A percentile compares a stretch with the other conserved stretches of the same genome.
phyloP scores from a whole-genome alignment of 177 flowering plant species.

The Telopea speciosissima region DNA sequence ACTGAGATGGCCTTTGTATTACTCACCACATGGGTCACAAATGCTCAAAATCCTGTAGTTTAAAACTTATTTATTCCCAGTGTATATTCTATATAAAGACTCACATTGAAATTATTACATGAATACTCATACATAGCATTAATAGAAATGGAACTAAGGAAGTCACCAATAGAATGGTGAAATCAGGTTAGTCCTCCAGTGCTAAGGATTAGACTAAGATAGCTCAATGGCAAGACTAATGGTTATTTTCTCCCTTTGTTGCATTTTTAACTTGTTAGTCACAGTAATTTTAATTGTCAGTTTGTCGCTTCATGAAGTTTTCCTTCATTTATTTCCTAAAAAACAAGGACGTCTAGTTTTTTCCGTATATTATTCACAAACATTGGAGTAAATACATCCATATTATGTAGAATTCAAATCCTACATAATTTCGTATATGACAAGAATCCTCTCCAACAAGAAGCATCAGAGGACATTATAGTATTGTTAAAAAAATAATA shows the following conservation, averaged over 20 bases:
- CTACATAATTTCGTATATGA: too few species aligned
- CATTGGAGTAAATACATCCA: not conserved
- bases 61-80: not conserved
- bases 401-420: too few species aligned
- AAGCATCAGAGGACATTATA: too few species aligned
- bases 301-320: not conserved
- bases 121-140: not conserved
- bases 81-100: too few species aligned
- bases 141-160: not conserved
- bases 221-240: not conserved
- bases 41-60: not conserved
- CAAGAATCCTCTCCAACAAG: too few species aligned
- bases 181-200: not conserved
- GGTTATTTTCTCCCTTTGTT: not conserved
- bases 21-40: not conserved
- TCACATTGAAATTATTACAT: not conserved
- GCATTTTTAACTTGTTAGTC: not conserved
- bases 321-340: not conserved
- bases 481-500: too few species aligned
- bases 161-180: not conserved
- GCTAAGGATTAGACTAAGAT: not conserved
- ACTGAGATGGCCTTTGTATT: not conserved
- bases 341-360: not conserved
- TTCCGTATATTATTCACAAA: not conserved
- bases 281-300: not conserved